phyloP scores from a whole-genome alignment of 2,329 filamentous ascomycete genomes.

The Colletotrichum sublineola region DNA sequence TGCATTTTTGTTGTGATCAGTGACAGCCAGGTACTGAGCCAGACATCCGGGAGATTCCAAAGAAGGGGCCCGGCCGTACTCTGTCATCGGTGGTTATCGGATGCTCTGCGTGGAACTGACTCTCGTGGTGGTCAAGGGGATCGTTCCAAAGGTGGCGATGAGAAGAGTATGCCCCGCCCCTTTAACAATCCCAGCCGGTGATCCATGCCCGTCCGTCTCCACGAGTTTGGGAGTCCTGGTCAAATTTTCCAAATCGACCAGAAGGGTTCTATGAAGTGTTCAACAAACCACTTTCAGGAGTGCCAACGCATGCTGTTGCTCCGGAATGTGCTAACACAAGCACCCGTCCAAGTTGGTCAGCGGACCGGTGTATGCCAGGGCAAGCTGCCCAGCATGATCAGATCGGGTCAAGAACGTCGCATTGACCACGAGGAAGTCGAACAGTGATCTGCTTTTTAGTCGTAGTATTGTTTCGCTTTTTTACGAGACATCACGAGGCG shows the following conservation, averaged over 20 bases:
- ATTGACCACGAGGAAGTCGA: neutral
- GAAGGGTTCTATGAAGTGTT: neutral
- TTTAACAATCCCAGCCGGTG: neutral
- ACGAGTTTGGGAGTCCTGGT: neutral
- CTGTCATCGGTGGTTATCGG: neutral
- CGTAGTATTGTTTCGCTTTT: neutral
- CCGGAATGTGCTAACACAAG: neutral
- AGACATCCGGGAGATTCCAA: neutral
- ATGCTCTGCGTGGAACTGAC: neutral
- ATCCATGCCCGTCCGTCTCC: neutral
- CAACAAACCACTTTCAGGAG: neutral
- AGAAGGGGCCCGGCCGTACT: neutral
- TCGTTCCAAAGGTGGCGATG: neutral
- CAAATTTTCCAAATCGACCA: neutral
- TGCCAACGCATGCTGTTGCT: neutral
- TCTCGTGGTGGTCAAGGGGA: neutral
- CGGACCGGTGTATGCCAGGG: neutral
- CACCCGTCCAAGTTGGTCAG: neutral
- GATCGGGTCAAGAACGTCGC: neutral
- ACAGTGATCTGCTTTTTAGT: neutral
- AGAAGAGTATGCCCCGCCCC: neutral
- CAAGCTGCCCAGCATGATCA: neutral
- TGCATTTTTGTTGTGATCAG: too few species aligned
- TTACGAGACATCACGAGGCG: neutral
- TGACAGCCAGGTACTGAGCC: neutral